Conservation (phyloP, 495 filamentous ascomycete species). For the Podospora sp. region DNA sequence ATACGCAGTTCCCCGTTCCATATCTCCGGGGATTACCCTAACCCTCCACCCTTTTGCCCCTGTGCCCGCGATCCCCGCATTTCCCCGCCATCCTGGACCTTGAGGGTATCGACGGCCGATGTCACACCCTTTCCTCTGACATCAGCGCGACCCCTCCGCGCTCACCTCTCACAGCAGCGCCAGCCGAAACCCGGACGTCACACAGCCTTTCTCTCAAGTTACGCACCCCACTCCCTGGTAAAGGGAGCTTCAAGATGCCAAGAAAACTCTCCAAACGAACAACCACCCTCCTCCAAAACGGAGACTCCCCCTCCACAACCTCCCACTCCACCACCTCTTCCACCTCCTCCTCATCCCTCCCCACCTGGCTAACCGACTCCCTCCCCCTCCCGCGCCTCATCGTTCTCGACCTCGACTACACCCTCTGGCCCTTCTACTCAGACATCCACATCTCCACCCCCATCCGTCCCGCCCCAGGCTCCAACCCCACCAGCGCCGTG, state of each 20-base stretch:
- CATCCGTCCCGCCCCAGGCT: slow-evolving; percentile 59
- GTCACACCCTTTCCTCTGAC: neutral
- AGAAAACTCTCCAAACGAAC: slow-evolving; percentile 52
- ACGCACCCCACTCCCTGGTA: no score
- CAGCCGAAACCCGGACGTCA: neutral
- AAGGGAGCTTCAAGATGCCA: slow-evolving; percentile 38
- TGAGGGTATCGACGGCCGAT: neutral
- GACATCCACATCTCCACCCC: slow-evolving; percentile 89
- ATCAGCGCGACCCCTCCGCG: neutral
- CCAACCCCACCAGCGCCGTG: slow-evolving; percentile 54
- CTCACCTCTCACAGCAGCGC: neutral
- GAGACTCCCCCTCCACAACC: slow-evolving; percentile 18
- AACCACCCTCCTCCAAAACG: slow-evolving; percentile 4
- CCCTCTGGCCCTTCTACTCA: slow-evolving; percentile 96
- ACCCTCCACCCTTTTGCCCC: neutral
- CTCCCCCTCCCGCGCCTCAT: slow-evolving; percentile 82
- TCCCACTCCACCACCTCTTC: slow-evolving; percentile 25
- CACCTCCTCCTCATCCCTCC: slow-evolving; percentile 19
- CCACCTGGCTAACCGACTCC: slow-evolving; percentile 64
- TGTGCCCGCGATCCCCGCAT: slow-evolving; percentile 1
- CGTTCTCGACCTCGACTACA: slow-evolving; percentile 96
- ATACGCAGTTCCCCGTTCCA: neutral
- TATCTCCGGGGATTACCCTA: neutral
- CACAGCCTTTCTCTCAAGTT: no score
- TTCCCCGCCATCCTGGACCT: neutral